Conservation (phyloP, 164 flowering plant genomes). For the Aristolochia fimbriata region DNA sequence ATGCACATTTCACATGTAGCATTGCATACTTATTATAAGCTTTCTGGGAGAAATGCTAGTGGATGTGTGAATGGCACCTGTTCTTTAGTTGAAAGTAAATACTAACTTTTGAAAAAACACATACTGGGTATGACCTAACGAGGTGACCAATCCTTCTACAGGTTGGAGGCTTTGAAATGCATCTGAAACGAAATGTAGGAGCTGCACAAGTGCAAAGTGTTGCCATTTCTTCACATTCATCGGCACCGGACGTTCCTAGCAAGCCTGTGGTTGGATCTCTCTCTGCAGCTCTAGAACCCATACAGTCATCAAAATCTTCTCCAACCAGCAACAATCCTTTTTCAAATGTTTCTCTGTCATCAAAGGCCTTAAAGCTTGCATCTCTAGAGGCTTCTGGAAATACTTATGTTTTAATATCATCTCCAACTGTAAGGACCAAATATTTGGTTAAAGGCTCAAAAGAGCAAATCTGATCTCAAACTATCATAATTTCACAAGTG, state of each 20-base stretch:
- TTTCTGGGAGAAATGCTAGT: too few relatives aligned
- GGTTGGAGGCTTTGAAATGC: slow-evolving; percentile 94
- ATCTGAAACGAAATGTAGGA: slow-evolving; percentile 62
- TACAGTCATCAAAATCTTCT: slow-evolving; percentile 40
- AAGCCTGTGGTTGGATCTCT: slow-evolving; percentile 47
- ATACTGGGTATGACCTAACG: too few relatives aligned
- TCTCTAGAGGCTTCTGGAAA: slow-evolving; percentile 74
- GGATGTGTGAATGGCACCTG: too few relatives aligned
- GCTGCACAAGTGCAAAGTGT: slow-evolving; percentile 23
- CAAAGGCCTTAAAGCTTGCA: slow-evolving; percentile 52
- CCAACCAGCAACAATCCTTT: slow-evolving; percentile 42
- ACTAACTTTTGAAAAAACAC: too few relatives aligned
- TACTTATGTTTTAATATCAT: slow-evolving; percentile 60
- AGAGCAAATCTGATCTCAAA: too few relatives aligned
- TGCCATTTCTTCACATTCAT: slow-evolving; percentile 32
- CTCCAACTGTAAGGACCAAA: slow-evolving; percentile 57
- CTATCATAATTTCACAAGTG: not conserved
- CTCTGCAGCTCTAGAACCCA: slow-evolving; percentile 25
- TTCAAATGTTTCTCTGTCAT: slow-evolving; percentile 23
- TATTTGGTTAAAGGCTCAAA: too few relatives aligned
- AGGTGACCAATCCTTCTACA: slow-evolving; percentile 14
- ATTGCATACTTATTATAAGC: too few relatives aligned
- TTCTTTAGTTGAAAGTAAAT: too few relatives aligned
- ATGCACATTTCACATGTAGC: too few relatives aligned
- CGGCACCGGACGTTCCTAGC: slow-evolving; percentile 52